These are phyloP conservation scores for Cyberlindnera veronae DNA, from an alignment of 805 yeast species.

Conservation along the genomic window DNA sequence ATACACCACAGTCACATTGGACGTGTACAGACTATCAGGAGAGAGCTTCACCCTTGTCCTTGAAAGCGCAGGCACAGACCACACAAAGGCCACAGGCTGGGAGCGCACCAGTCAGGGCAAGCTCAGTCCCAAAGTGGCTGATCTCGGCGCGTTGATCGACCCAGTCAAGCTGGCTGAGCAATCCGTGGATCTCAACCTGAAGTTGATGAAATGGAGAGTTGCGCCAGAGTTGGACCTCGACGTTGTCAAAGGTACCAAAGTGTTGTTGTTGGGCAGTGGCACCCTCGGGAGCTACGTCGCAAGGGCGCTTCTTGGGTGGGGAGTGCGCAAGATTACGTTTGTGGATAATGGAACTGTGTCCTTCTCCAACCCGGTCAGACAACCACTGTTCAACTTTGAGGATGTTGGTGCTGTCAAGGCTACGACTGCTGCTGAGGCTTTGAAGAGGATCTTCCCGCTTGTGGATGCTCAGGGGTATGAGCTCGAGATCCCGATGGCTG, in stretches of 20 bases:
- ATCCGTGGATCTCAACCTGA: constrained; percentile 86
- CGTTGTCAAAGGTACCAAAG: constrained; percentile 51
- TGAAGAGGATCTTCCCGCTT: constrained; percentile 75
- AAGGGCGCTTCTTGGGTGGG: constrained; percentile 90
- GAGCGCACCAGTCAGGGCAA: constrained; percentile 74
- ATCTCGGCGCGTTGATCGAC: constrained; percentile 74
- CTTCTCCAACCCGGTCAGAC: constrained; percentile 93
- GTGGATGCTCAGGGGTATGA: constrained; percentile 59
- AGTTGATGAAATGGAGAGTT: constrained; percentile 95
- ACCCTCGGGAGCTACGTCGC: constrained; percentile 92
- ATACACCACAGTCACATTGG: constrained; percentile 33
- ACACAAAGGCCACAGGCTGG: constrained; percentile 71
- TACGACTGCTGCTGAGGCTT: constrained; percentile 64
- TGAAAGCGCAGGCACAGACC: constrained; percentile 11
- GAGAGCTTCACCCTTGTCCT: constrained; percentile 31
- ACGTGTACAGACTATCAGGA: constrained; percentile 36
- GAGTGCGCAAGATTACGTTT: constrained; percentile 78
- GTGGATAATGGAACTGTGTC: constrained; percentile 90
- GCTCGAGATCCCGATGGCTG: constrained; percentile 92
- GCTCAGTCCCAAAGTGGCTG: constrained; percentile 78
- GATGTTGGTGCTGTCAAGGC: constrained; percentile 84
- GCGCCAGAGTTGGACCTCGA: constrained; percentile 80
- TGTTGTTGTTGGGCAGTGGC: constrained; percentile 90
- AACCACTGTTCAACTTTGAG: constrained; percentile 77
- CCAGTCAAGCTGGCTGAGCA: constrained; percentile 84